Evolutionary conservation across 441 rosid genomes (phyloP), one percentile per base, ranked within the genome.

Genomic region (Daphne laureola): DNA sequence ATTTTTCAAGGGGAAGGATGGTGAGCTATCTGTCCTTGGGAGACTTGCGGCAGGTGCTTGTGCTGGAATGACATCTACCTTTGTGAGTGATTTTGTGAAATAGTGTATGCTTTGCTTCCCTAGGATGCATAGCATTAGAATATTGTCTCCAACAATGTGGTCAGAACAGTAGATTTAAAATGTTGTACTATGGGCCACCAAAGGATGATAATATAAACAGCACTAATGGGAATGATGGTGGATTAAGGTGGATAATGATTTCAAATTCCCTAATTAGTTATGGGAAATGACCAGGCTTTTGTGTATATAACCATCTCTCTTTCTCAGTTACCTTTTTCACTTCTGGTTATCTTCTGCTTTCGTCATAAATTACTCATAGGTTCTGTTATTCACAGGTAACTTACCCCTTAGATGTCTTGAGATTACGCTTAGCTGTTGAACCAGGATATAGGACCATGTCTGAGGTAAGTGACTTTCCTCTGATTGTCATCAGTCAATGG

Each of bases 51-150:
- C 97, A 0, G 97, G 98, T 64, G 97, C 98, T 76, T 89, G 98
- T 78, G 97, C 98, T 72, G 98, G 97, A 78, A 92, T 92, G 96
- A 86, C 98, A 14, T 92, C 98, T 58, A 89, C 98, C 70, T 76
- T 84, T 73, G 97, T 93, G 77, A 79, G 85, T 75, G 21, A 14
- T 51, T 40, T 23, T 36, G 46, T 57, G 14, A 17, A 63, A 55
- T 44, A 51, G 45, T 47, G 12, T 21, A 35, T 46, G 52, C 47
- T 62, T 17, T 54, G 14, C 46, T 45, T 46, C 14, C 41, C 46
- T 11, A 36, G 46, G 42, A 41, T 51, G 53, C 42, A 31, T 31
- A 31, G 38, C 38, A 8, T 31, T 26, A 3, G 31, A 4, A 3
- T 54, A 14, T n/a, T n/a, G 23, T 53, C 12, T 31, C 41, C 35